phyloP scores from a whole-genome alignment of 2,329 filamentous ascomycete genomes.

The Scleromitrula shiraiana region DNA sequence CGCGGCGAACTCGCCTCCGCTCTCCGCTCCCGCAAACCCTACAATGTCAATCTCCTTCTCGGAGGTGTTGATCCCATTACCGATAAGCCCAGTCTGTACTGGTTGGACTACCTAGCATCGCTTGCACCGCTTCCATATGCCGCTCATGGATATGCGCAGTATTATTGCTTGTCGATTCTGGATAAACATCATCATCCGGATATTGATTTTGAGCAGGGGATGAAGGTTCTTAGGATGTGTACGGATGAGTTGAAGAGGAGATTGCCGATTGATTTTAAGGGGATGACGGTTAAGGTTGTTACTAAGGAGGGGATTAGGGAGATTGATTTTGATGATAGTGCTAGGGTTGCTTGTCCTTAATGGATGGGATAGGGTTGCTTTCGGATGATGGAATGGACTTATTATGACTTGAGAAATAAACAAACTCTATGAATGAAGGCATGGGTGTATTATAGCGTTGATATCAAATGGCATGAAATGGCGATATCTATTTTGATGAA shows the following conservation, averaged over 20 bases:
- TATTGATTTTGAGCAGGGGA: conserved; percentile 78
- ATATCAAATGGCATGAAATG: conserved; percentile 18
- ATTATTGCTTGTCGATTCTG: conserved; percentile 95
- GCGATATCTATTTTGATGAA: conserved; percentile 6
- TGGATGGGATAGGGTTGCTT: not conserved
- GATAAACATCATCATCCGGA: conserved; percentile 98
- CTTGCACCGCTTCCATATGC: conserved; percentile 86
- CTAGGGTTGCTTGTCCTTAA: conserved; percentile 25
- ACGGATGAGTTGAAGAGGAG: conserved; percentile 94
- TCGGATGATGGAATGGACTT: not conserved
- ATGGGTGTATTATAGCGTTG: conserved; percentile 27
- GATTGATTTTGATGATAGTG: conserved; percentile 71
- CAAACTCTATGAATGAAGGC: conserved; percentile 11
- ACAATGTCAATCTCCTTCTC: conserved; percentile 92
- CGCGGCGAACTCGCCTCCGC: conserved; percentile 87
- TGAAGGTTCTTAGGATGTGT: conserved; percentile 91
- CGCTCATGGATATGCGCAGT: conserved; percentile 96
- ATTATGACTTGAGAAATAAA: conserved; percentile 6
- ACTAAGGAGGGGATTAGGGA: conserved; percentile 89
- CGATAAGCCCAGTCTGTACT: conserved; percentile 86
- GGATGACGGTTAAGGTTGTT: conserved; percentile 86
- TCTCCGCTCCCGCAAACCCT: conserved; percentile 84
- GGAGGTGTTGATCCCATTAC: conserved; percentile 91
- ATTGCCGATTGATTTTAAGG: conserved; percentile 98
- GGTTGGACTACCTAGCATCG: conserved; percentile 93